Base-by-base conservation (phyloP, 2,329 filamentous ascomycete species). In the Paecilomyces variotii region DNA sequence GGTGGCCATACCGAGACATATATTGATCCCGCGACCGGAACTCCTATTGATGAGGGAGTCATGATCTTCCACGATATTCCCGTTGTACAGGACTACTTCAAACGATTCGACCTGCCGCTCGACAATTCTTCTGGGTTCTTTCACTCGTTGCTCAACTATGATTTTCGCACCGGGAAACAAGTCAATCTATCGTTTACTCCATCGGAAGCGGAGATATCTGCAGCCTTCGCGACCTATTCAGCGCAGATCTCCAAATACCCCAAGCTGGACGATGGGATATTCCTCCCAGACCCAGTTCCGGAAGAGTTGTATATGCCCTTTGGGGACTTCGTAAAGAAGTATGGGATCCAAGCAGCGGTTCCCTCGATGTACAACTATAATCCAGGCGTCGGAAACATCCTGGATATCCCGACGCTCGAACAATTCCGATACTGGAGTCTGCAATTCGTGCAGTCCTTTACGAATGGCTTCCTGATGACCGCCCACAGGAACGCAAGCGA, bases 401-500 rank as follows among this genome's bases (percentile, higher is more conserved):
- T 69, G 2, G 39, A 65, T 14, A 56, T 59, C 3, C 62, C 63
- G 4, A 60, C 68, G 0, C 25, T 69, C 1, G 68, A 69, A 49
- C 56, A 65, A n/a, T 55, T 69, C 59, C 63, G 70, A 39, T 57
- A 62, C 9, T 62, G 67, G 65, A 9, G 69, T 64, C n/a, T 62
- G 5, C 49, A 53, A 6, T 74, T 78, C 61, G 64, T 71, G 1
- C 65, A 70, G 14, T 68, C 67, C 2, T 66, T 78, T 24, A 63
- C 69, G 49, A 70, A 65, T 7, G 62, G 60, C 2, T 65, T 68
- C 30, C 59, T 68, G 6, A 65, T 67, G 3, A 74, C 72, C 19
- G 68, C 71, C 1, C 71, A 75, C 1, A 63, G 70, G 32, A 76
- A 78, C 62, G 74, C 75, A 55, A 71, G 76, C 14, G 62, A 63